Evolutionary conservation across 2,329 filamentous ascomycete species (phyloP).

Genomic region (Neonectria hederae): DNA sequence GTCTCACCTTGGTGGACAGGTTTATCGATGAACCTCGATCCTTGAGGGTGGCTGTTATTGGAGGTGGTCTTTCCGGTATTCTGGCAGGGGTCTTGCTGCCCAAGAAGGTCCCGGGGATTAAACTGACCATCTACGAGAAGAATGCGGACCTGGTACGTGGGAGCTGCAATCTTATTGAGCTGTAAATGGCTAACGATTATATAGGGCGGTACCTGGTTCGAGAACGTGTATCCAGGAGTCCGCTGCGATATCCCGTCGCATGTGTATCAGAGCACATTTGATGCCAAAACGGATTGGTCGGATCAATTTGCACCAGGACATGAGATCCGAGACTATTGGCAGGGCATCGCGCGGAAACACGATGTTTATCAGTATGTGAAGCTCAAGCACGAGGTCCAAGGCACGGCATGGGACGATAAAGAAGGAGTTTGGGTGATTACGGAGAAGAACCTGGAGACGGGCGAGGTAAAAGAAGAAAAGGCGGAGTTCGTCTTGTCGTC

Average conservation of each 20-base stretch:
- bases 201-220: constrained; percentile 63
- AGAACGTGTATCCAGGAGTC: constrained; percentile 70
- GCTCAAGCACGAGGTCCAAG: constrained; percentile 64
- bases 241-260: constrained; percentile 75
- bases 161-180: too few relatives aligned
- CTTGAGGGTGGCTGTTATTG: constrained; percentile 49
- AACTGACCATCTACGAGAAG: constrained; percentile 74
- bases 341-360: constrained; percentile 69
- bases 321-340: constrained; percentile 76
- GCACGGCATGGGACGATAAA: constrained; percentile 64
- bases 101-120: constrained; percentile 72
- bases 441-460: constrained; percentile 51
- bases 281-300: constrained; percentile 74
- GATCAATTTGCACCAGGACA: constrained; percentile 72
- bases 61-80: constrained; percentile 49
- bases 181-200: not conserved
- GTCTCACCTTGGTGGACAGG: constrained; percentile 42
- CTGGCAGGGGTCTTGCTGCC: constrained; percentile 73
- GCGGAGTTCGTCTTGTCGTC: constrained; percentile 71
- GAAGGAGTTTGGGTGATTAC: constrained; percentile 64
- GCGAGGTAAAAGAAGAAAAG: constrained; percentile 54
- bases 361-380: constrained; percentile 68
- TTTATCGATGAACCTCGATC: constrained; percentile 49
- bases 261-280: constrained; percentile 75
- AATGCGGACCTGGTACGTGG: constrained; percentile 70